These are phyloP conservation scores for Isochrysis galbana DNA, from an alignment of 78 protist genomes.

Conservation along the genomic window DNA sequence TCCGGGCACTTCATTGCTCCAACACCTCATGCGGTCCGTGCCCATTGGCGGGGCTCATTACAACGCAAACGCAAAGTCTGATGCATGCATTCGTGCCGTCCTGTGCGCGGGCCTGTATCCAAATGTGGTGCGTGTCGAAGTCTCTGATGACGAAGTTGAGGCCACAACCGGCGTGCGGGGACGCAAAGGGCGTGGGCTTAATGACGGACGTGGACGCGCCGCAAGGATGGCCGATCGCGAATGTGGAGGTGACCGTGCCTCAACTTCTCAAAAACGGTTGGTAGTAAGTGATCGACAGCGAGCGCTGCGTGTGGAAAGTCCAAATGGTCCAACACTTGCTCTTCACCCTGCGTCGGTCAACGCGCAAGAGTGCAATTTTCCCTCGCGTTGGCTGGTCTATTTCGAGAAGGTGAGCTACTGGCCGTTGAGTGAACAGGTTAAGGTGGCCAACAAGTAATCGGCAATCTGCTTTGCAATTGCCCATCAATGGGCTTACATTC, in stretches of 20 bases:
- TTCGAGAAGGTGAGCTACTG: slow-evolving; percentile 61
- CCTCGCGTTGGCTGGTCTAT: slow-evolving; percentile 31
- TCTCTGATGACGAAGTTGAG: background rate
- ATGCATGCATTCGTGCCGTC: background rate
- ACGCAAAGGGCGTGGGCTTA: background rate
- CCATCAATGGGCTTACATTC: too few species aligned
- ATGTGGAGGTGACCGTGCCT: background rate
- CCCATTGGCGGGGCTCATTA: slow-evolving; percentile 29
- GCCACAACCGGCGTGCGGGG: background rate
- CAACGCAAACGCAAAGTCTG: slow-evolving; percentile 12
- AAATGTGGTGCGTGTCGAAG: slow-evolving; percentile 48
- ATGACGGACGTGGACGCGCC: background rate
- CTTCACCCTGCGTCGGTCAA: slow-evolving; percentile 61
- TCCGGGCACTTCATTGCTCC: background rate
- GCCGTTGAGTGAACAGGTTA: too few species aligned
- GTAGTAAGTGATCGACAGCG: too few species aligned
- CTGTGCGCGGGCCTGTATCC: slow-evolving; percentile 52
- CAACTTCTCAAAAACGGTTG: too few species aligned
- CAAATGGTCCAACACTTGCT: background rate
- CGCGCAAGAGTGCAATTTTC: background rate
- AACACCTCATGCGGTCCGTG: background rate
- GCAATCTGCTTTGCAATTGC: too few species aligned
- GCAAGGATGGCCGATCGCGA: background rate
- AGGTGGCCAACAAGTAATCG: too few species aligned
- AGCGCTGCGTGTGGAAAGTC: background rate